phyloP scores from a whole-genome alignment of 2,329 filamentous ascomycete genomes.

The Xylariaceae sp. region DNA sequence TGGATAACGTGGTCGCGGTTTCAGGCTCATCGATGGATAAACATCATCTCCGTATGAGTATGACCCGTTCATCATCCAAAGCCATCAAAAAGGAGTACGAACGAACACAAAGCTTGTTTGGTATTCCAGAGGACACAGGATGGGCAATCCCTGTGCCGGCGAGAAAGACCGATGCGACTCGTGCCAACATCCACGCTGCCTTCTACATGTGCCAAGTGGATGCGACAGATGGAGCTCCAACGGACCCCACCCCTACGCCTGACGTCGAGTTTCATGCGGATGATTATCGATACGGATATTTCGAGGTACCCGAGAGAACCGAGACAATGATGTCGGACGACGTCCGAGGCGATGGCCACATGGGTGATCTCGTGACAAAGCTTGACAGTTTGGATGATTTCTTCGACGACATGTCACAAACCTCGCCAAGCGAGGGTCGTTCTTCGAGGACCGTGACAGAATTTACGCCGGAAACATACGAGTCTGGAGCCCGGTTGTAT shows the following conservation, averaged over 20 bases:
- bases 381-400: constrained; percentile 78
- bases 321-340: constrained; percentile 94
- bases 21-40: constrained; percentile 89
- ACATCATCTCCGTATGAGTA: constrained; percentile 95
- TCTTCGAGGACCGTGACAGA: constrained; percentile 62
- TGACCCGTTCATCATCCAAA: constrained; percentile 83
- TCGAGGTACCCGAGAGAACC: constrained; percentile 66
- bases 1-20: constrained; percentile 95
- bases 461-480: constrained; percentile 61
- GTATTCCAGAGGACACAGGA: constrained; percentile 90
- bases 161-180: constrained; percentile 78
- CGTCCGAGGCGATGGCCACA: constrained; percentile 63
- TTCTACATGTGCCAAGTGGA: constrained; percentile 87
- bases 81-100: constrained; percentile 92
- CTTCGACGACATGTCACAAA: constrained; percentile 64
- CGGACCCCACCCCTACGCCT: constrained; percentile 65
- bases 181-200: constrained; percentile 89
- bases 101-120: constrained; percentile 88
- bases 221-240: constrained; percentile 49
- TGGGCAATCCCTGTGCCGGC: constrained; percentile 96
- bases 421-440: constrained; percentile 57
- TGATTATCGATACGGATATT: constrained; percentile 79
- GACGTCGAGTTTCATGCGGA: constrained; percentile 92
- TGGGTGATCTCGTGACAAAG: constrained; percentile 78
- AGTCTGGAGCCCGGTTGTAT: constrained; percentile 78